Evolutionary conservation across 139 green algal species (phyloP).

Genomic region (Tetratostichococcus sp.): DNA sequence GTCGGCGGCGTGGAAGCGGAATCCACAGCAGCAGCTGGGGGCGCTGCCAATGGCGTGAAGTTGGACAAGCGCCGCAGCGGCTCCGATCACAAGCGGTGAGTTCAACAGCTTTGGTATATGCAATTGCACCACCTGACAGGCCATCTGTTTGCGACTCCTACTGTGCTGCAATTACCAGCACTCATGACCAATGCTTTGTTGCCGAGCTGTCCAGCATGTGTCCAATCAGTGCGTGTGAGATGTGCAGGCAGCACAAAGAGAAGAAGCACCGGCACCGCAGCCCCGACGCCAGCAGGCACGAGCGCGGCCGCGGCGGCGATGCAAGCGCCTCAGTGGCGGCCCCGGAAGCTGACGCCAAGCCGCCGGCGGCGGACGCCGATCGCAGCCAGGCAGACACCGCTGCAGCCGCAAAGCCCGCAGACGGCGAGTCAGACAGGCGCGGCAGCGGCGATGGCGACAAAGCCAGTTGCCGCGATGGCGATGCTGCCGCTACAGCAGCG

Average conservation of each 20-base stretch:
- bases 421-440: neutral
- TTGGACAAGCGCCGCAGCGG: neutral
- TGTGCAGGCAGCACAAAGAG: neutral
- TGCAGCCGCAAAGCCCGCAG: neutral
- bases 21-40: neutral
- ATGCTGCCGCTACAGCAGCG: no score
- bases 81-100: neutral
- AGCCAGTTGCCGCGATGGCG: no score
- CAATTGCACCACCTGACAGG: no score
- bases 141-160: no score
- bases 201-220: no score
- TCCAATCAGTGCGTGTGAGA: no score
- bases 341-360: neutral
- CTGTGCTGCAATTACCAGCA: no score
- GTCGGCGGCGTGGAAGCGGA: neutral
- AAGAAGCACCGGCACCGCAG: neutral
- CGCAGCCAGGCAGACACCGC: neutral
- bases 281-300: neutral
- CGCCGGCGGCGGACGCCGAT: neutral
- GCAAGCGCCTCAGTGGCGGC: no score
- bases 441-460: slow-evolving; percentile 12
- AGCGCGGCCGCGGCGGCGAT: no score
- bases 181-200: no score
- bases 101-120: neutral
- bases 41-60: neutral